Conservation (phyloP, 2,329 filamentous ascomycete genomes). For the Cercospora zeina region DNA sequence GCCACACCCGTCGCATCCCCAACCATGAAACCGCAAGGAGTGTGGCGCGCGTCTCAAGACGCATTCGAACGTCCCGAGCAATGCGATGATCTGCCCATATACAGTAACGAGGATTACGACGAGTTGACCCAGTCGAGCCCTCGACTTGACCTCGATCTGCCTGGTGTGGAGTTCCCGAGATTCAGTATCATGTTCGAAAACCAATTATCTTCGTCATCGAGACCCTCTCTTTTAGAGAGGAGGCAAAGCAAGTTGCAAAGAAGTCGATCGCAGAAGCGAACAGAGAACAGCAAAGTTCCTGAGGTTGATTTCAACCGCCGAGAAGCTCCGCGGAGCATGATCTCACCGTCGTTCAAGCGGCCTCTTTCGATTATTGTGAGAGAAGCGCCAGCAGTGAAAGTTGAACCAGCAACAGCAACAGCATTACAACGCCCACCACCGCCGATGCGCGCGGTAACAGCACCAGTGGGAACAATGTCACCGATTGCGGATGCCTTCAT, state of each 20-base stretch:
- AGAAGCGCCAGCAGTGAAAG: constrained; percentile 2
- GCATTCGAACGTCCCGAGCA: constrained; percentile 16
- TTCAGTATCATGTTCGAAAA: constrained; percentile 93
- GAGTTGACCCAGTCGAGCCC: constrained; percentile 25
- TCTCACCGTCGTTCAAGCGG: constrained; percentile 26
- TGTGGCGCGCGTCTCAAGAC: constrained; percentile 23
- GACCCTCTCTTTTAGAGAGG: constrained; percentile 37
- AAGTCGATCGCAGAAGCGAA: constrained; percentile 19
- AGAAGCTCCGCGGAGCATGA: constrained; percentile 21
- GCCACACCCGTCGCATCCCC: constrained; percentile 1
- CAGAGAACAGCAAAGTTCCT: not conserved
- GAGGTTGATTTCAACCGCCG: constrained; percentile 3
- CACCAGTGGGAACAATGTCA: constrained; percentile 28
- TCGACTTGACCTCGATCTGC: constrained; percentile 73
- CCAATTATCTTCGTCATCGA: constrained; percentile 56
- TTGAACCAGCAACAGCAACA: constrained; percentile 24
- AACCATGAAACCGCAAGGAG: constrained; percentile 12
- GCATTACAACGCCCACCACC: constrained; percentile 27
- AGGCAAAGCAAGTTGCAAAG: constrained; percentile 35
- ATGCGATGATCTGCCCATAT: constrained; percentile 25
- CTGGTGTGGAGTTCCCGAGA: constrained; percentile 74
- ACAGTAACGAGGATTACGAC: not conserved
- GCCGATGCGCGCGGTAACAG: constrained; percentile 35
- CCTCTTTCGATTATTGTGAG: constrained; percentile 26
- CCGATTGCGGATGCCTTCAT: constrained; percentile 25